These are phyloP conservation scores for Botrytis galanthina DNA, from an alignment of 2,329 filamentous ascomycete genomes.

Conservation along the genomic window DNA sequence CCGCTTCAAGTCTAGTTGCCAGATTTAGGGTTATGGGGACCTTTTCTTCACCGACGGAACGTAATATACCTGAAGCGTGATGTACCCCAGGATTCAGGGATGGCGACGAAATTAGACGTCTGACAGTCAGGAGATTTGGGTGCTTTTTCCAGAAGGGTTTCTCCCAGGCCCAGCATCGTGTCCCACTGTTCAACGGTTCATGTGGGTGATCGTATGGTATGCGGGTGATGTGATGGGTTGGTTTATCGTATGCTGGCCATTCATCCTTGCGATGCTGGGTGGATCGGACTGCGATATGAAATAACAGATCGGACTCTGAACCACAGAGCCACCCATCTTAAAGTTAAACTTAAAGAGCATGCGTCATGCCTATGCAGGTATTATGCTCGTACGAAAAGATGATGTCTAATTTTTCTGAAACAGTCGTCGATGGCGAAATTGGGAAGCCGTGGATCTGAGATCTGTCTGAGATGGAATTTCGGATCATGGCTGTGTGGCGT, in stretches of 20 bases:
- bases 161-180: neutral
- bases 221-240: slow-evolving; percentile 1
- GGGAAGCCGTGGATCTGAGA: neutral
- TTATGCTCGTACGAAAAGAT: neutral
- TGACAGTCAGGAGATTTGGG: neutral
- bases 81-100: neutral
- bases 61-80: slow-evolving; percentile 5
- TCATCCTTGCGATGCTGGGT: neutral
- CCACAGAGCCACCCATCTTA: neutral
- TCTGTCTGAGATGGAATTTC: neutral
- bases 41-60: neutral
- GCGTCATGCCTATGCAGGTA: slow-evolving; percentile 7
- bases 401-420: neutral
- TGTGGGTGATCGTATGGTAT: slow-evolving; percentile 13
- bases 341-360: neutral
- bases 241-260: neutral
- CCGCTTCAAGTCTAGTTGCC: neutral
- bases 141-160: neutral
- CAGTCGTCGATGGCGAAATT: neutral
- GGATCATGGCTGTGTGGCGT: neutral
- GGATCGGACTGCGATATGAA: neutral
- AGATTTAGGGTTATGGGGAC: neutral
- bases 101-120: slow-evolving; percentile 6
- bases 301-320: neutral
- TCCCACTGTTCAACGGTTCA: slow-evolving; percentile 4